Percentiles rank a stretch among this genome's conserved stretches.
These are phyloP conservation scores for Williopsis jadinii DNA, from an alignment of 1,139 yeast species.

Conservation along the genomic window DNA sequence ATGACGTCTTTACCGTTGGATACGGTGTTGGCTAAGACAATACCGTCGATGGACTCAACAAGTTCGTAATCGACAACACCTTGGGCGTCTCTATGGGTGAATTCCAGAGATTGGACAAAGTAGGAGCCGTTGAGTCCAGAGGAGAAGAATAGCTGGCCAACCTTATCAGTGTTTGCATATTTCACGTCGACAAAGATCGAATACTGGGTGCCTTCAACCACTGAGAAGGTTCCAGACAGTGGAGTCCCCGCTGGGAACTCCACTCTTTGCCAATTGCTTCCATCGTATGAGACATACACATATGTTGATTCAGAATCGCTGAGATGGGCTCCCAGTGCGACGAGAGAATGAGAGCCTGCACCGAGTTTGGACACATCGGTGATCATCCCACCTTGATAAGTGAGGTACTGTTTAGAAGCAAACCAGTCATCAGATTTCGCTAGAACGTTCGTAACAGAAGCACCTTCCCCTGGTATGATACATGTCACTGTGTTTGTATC, in stretches of 20 bases:
- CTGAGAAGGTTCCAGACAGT: conserved; percentile 30
- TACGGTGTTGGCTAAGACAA: conserved; percentile 48
- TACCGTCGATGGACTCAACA: conserved; percentile 58
- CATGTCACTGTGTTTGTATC: conserved; percentile 42
- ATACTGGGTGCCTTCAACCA: conserved; percentile 49
- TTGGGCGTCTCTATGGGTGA: conserved; percentile 33
- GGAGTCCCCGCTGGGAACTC: conserved; percentile 36
- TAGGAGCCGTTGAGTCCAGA: conserved; percentile 51
- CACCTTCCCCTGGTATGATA: conserved; percentile 33
- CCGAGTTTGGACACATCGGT: conserved; percentile 39
- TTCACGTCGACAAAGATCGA: conserved; percentile 47
- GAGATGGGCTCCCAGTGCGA: conserved; percentile 39
- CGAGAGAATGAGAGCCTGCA: conserved; percentile 43
- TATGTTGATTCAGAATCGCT: conserved; percentile 35
- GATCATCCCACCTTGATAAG: conserved; percentile 23
- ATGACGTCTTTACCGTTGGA: conserved; percentile 19
- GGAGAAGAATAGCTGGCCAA: conserved; percentile 47
- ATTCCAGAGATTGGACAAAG: conserved; percentile 40
- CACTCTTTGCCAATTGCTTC: conserved; percentile 40
- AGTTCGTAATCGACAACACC: conserved; percentile 38
- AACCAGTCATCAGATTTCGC: conserved; percentile 47
- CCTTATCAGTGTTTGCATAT: conserved; percentile 15
- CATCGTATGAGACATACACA: conserved; percentile 52
- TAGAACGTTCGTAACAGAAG: conserved; percentile 28
- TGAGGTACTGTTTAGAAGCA: conserved; percentile 28